Evolutionary conservation across 768 basidiomycete genomes (phyloP).

Genomic region (Cystofilobasidium macerans): DNA sequence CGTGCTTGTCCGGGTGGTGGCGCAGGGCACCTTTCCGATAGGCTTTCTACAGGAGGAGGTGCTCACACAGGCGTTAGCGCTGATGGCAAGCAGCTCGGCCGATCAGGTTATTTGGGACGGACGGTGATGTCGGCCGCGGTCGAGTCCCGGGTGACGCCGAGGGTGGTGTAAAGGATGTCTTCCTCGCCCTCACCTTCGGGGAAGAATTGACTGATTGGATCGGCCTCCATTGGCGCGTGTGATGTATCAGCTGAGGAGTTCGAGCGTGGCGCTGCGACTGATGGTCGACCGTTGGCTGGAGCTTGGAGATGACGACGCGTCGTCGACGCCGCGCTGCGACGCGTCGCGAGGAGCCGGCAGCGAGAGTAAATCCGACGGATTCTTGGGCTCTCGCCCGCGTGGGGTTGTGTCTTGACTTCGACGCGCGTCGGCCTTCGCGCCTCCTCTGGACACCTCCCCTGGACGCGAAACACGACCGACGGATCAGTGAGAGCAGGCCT

Average conservation of each 20-base stretch:
- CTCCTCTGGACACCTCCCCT: no score
- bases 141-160: slow-evolving; percentile 49
- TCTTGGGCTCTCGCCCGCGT: no score
- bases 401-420: no score
- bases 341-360: no score
- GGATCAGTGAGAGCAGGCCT: no score
- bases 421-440: no score
- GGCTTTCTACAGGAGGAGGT: slow-evolving; percentile 22
- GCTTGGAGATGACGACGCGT: background rate
- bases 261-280: background rate
- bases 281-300: background rate
- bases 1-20: slow-evolving; percentile 68
- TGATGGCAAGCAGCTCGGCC: background rate
- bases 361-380: no score
- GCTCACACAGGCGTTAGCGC: background rate
- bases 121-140: slow-evolving; percentile 53
- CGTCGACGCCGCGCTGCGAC: no score
- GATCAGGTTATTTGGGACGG: slow-evolving; percentile 43
- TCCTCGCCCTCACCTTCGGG: slow-evolving; percentile 54
- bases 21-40: slow-evolving; percentile 31
- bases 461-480: no score
- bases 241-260: background rate
- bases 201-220: slow-evolving; percentile 67
- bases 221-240: slow-evolving; percentile 32
- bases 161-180: slow-evolving; percentile 54